Evolutionary conservation across 192 early-diverging fungal genomes (phyloP), one percentile per base, ranked within the genome.

Genomic region (Podila minutissima): DNA sequence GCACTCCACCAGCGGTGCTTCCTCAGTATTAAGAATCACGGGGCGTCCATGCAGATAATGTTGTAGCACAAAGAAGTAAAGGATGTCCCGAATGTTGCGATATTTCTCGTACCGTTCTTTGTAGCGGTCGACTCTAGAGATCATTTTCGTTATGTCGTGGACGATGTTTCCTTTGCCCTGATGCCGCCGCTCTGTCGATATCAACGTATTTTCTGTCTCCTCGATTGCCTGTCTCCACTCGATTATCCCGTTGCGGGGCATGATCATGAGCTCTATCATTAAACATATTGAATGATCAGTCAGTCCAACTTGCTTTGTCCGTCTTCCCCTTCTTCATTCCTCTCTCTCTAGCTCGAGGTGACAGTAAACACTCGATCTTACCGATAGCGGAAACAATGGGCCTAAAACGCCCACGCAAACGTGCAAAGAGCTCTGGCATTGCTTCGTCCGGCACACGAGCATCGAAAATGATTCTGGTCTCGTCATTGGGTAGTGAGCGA

Each of bases 211-310:
- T 20, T 64, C 63, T 6, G 57, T 66, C 41, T 55, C 63, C 15
- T 65, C 22, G 41, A 61, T 73, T n/a, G 64, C 63, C 62, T 11
- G 5, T 48, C 53, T 65, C 71, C 63, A 72, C 26, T 58, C 55
- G 15, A 15, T 26, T n/a, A 0, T 38, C n/a, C 53, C 50, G 29
- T 64, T 29, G 26, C 11, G 35, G 35, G 69, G 11, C 3, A 1
- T 20, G 17, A 64, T 72, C 70, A 72, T 72, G 62, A 49, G 33
- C 70, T 72, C 61, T 71, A 69, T 61, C 58, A 61, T n/a, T 49
- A 63, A 37, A 35, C 15, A 51, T 59, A 28, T 50, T 71, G 29
- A 38, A 58, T 58, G 3, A 17, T 37, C 22, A 64, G 20, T 71
- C 26, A 29, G 29, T 37, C 22, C 28, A 20, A 13, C 59, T 11